Evolutionary conservation across 352 stramenopile species (phyloP).

Genomic region (Pythium apleroticum): DNA sequence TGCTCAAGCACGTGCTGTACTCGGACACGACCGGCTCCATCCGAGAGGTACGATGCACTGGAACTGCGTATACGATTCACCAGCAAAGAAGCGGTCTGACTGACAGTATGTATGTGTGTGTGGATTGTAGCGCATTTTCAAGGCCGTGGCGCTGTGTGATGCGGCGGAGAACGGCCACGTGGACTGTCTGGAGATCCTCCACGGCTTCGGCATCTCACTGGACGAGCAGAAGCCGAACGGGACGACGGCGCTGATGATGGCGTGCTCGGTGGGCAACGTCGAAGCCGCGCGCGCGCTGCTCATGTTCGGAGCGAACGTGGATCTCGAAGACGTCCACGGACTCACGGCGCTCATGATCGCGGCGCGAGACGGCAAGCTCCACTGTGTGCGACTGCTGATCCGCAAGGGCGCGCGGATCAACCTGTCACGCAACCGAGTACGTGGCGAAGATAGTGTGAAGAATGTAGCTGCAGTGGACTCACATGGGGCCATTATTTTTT

Average conservation of each 20-base stretch:
- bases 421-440: slow-evolving; percentile 76
- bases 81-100: neutral
- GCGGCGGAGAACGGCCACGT: slow-evolving; percentile 80
- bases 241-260: slow-evolving; percentile 81
- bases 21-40: slow-evolving; percentile 62
- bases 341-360: slow-evolving; percentile 84
- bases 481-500: neutral
- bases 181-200: slow-evolving; percentile 80
- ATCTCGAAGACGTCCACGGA: slow-evolving; percentile 85
- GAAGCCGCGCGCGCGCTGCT: slow-evolving; percentile 73
- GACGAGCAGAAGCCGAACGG: slow-evolving; percentile 87
- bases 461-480: slow-evolving; percentile 15
- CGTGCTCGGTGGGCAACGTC: slow-evolving; percentile 85
- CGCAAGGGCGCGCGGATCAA: slow-evolving; percentile 84
- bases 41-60: slow-evolving; percentile 51
- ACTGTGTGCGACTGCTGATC: slow-evolving; percentile 71
- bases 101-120: slow-evolving; percentile 12
- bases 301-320: slow-evolving; percentile 83
- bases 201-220: slow-evolving; percentile 75
- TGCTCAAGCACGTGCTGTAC: slow-evolving; percentile 74
- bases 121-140: slow-evolving; percentile 58
- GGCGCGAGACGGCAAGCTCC: slow-evolving; percentile 58
- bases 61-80: no score
- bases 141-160: slow-evolving; percentile 78
- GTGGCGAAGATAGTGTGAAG: slow-evolving; percentile 12